A percentile compares a stretch with the other conserved stretches of the same genome.
Conservation (phyloP, 345 rosid species). For the Eucalyptus virginea region DNA sequence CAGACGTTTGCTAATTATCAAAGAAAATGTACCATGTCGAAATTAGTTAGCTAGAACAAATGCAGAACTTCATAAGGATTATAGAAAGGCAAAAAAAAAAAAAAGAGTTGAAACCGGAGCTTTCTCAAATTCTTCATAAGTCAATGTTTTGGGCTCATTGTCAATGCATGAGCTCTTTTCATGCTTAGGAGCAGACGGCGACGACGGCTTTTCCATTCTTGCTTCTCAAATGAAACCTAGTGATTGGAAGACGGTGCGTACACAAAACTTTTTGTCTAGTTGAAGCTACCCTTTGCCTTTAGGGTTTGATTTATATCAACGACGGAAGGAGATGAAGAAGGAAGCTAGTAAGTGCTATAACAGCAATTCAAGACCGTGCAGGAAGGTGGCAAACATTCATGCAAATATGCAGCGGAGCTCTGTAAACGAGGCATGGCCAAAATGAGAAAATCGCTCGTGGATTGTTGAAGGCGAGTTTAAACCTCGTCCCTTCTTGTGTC, state of each 20-base stretch:
- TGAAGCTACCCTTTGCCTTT: not conserved
- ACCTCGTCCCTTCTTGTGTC: not conserved
- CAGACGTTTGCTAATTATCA: not conserved
- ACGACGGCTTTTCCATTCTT: not conserved
- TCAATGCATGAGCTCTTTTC: not conserved
- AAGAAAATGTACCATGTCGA: not conserved
- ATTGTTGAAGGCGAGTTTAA: not conserved
- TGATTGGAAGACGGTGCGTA: not conserved
- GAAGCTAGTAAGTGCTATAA: not conserved
- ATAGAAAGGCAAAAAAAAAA: not conserved
- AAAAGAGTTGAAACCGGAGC: not conserved
- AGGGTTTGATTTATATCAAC: not conserved
- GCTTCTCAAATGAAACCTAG: not conserved
- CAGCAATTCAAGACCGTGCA: not conserved
- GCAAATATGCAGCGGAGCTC: not conserved
- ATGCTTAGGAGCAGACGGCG: not conserved
- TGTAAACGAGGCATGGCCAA: not conserved
- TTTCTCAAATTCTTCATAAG: not conserved
- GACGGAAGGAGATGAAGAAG: not conserved
- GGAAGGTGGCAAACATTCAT: not conserved
- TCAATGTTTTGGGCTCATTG: not conserved
- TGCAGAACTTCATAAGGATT: not conserved
- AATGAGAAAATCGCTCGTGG: not conserved
- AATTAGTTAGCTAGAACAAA: not conserved
- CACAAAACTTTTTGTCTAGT: too few relatives aligned